These are phyloP conservation scores for Dendrobium chrysotoxum DNA, from an alignment of 106 monocot genomes.

Conservation along the genomic window DNA sequence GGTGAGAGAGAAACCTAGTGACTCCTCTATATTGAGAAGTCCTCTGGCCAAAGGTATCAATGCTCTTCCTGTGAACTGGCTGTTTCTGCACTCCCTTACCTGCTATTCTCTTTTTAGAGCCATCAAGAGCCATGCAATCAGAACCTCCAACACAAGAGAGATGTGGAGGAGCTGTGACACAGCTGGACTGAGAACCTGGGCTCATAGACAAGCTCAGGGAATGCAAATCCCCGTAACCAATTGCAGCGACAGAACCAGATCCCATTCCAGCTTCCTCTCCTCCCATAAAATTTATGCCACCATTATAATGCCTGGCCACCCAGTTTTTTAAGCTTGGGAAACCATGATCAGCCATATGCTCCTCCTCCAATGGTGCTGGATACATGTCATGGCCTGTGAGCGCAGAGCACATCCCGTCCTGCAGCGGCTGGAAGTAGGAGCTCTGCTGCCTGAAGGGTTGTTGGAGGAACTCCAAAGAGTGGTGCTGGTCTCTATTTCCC, in stretches of 20 bases:
- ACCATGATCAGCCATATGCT: slow-evolving; percentile 18
- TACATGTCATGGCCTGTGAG: slow-evolving; percentile 32
- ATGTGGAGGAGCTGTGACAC: slow-evolving; percentile 47
- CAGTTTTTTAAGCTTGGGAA: slow-evolving; percentile 44
- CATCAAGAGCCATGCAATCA: slow-evolving; percentile 37
- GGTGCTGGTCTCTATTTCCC: slow-evolving; percentile 10
- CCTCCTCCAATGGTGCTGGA: slow-evolving; percentile 1
- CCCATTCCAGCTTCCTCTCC: slow-evolving; percentile 13
- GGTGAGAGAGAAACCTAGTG: slow-evolving; percentile 37
- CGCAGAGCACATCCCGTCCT: slow-evolving; percentile 38
- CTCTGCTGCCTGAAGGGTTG: slow-evolving; percentile 22
- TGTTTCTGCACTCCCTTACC: slow-evolving; percentile 64
- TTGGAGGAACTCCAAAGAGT: slow-evolving; percentile 36
- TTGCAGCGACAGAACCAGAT: slow-evolving; percentile 26
- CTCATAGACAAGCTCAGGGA: slow-evolving; percentile 89
- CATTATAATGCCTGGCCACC: slow-evolving; percentile 28
- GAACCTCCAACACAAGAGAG: slow-evolving; percentile 12
- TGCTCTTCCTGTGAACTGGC: slow-evolving; percentile 77
- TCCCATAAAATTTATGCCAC: background rate
- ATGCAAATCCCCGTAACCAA: slow-evolving; percentile 61
- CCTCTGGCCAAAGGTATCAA: slow-evolving; percentile 81
- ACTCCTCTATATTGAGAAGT: slow-evolving; percentile 89
- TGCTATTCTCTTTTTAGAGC: slow-evolving; percentile 43
- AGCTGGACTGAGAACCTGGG: slow-evolving; percentile 78
- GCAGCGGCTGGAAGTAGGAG: slow-evolving; percentile 54